Conservation (phyloP, 1,284 basidiomycete species). For the Lignosus rhinocerotis region DNA sequence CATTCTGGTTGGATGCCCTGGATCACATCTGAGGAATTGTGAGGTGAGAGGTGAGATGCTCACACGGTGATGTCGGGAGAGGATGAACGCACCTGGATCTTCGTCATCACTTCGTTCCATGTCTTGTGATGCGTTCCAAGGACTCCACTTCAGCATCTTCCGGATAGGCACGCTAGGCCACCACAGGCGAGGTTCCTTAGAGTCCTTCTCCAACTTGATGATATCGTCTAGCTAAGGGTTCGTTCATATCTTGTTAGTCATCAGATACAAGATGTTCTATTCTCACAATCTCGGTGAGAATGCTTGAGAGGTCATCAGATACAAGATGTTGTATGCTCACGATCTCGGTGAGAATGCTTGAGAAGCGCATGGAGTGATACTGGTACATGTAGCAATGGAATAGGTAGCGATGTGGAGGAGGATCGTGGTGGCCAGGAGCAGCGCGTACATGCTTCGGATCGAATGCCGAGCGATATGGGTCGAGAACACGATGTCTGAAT, state of each 20-base stretch:
- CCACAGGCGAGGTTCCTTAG: conserved; percentile 61
- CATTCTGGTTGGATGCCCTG: conserved; percentile 52
- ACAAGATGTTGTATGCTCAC: conserved; percentile 23
- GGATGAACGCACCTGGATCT: conserved; percentile 43
- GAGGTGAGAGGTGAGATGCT: neutral
- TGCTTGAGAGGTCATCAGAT: conserved; percentile 14
- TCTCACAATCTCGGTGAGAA: conserved; percentile 34
- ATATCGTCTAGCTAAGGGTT: conserved; percentile 50
- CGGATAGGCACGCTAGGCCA: conserved; percentile 54
- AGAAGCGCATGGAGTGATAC: conserved; percentile 35
- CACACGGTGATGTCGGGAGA: neutral
- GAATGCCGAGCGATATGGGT: conserved; percentile 69
- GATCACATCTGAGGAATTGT: conserved; percentile 48
- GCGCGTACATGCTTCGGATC: conserved; percentile 43
- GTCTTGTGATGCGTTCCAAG: conserved; percentile 49
- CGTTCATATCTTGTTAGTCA: neutral
- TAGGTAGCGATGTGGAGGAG: conserved; percentile 62
- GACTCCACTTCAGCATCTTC: conserved; percentile 41
- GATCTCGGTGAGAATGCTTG: conserved; percentile 29
- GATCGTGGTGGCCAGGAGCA: conserved; percentile 30
- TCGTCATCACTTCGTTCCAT: conserved; percentile 53
- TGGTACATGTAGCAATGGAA: conserved; percentile 78
- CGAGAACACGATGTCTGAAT: conserved; percentile 60
- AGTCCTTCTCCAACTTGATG: conserved; percentile 55
- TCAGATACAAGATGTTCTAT: neutral